Conservation (phyloP, 805 yeast species). For the Myxozyma udenii region DNA sequence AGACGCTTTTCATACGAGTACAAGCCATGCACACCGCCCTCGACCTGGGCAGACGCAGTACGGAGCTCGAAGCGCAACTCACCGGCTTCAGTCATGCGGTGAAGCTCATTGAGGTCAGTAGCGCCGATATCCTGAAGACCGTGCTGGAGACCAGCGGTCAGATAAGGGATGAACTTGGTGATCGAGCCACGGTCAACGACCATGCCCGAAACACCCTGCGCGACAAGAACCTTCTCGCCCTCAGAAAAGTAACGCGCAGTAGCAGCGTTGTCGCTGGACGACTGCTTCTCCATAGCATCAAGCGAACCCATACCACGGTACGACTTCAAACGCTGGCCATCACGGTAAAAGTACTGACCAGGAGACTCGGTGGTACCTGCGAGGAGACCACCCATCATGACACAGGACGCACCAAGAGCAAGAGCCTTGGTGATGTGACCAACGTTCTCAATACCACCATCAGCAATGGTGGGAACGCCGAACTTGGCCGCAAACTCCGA, state of each 20-base stretch:
- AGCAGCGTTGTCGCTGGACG: slow-evolving; percentile 90
- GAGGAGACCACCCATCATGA: slow-evolving; percentile 99
- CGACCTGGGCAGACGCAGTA: slow-evolving; percentile 97
- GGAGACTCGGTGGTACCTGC: slow-evolving; percentile 99
- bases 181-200: slow-evolving; percentile 96
- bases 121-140: slow-evolving; percentile 98
- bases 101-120: slow-evolving; percentile 59
- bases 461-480: slow-evolving; percentile 98
- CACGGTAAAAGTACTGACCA: slow-evolving; percentile 96
- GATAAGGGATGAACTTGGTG: slow-evolving; percentile 88
- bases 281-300: slow-evolving; percentile 90
- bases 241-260: slow-evolving; percentile 98
- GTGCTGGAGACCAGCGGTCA: slow-evolving; percentile 94
- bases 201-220: slow-evolving; percentile 97
- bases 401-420: slow-evolving; percentile 93
- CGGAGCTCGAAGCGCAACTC: slow-evolving; percentile 90
- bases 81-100: slow-evolving; percentile 61
- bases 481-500: slow-evolving; percentile 89
- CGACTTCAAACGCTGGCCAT: slow-evolving; percentile 93
- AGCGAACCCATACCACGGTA: slow-evolving; percentile 99
- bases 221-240: slow-evolving; percentile 90
- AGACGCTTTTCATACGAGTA: slow-evolving; percentile 97
- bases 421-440: slow-evolving; percentile 97
- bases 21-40: slow-evolving; percentile 96
- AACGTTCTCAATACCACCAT: slow-evolving; percentile 98